Percentiles rank a stretch among this genome's conserved stretches.
Conservation (phyloP, 179 eudicot species). For the Silene coronaria region DNA sequence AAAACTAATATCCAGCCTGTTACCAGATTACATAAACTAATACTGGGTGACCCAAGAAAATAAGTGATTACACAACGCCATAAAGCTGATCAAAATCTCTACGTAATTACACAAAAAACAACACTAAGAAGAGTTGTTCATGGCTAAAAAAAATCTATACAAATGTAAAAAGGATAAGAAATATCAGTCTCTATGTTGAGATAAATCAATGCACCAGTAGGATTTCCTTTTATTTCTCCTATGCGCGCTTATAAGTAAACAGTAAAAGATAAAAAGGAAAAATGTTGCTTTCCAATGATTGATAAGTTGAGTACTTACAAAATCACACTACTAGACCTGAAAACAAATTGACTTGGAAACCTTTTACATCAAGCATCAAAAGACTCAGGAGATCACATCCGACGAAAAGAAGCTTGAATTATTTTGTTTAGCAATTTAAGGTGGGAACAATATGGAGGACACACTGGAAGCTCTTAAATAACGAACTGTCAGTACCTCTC, state of each 20-base stretch:
- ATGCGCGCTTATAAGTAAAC: not conserved
- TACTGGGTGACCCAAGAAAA: conserved; percentile 1
- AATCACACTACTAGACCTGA: not conserved
- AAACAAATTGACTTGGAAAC: not conserved
- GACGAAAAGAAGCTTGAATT: not conserved
- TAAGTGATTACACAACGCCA: not conserved
- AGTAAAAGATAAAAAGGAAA: not conserved
- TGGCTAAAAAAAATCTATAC: not conserved
- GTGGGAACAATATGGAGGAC: conserved; percentile 3
- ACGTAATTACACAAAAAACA: not conserved
- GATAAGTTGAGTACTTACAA: not conserved
- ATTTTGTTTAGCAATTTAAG: not conserved
- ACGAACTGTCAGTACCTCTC: conserved; percentile 47
- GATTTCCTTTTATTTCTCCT: not conserved
- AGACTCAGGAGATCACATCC: not conserved
- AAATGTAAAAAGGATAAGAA: not conserved
- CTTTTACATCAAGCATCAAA: conserved; percentile 7
- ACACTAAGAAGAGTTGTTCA: not conserved
- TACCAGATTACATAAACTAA: not conserved
- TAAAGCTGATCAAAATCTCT: not conserved
- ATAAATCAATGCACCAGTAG: not conserved
- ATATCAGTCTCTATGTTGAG: not conserved
- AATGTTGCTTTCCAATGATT: not conserved
- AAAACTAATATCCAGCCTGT: not conserved
- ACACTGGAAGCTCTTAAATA: not conserved